phyloP scores from a whole-genome alignment of 805 yeast genomes.

The Schizosaccharomyces lindneri region DNA sequence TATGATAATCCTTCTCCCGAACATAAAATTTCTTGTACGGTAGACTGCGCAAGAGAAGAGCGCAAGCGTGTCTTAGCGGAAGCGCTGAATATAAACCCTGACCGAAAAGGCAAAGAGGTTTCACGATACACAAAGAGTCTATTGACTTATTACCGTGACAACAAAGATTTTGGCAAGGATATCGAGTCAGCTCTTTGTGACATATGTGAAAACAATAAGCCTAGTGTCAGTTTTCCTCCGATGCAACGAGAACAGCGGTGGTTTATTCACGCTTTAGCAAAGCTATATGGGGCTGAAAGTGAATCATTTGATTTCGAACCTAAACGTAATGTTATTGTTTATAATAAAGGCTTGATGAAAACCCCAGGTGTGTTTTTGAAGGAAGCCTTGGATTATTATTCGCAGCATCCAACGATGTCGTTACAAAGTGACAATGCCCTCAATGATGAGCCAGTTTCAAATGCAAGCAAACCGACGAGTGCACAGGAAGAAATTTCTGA shows the following conservation, averaged over 20 bases:
- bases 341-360: background rate
- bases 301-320: slow-evolving; percentile 74
- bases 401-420: background rate
- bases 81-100: slow-evolving; percentile 21
- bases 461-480: background rate
- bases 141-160: background rate
- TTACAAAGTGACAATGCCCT: background rate
- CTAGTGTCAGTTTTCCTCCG: slow-evolving; percentile 37
- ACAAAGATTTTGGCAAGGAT: slow-evolving; percentile 45
- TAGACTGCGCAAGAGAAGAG: slow-evolving; percentile 34
- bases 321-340: slow-evolving; percentile 38
- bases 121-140: background rate
- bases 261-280: slow-evolving; percentile 46
- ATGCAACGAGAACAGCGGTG: slow-evolving; percentile 46
- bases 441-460: background rate
- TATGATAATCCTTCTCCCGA: slow-evolving; percentile 15
- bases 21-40: slow-evolving; percentile 34
- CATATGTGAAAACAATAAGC: slow-evolving; percentile 8
- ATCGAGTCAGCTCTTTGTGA: slow-evolving; percentile 25
- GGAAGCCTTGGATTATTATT: background rate
- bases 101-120: background rate
- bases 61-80: slow-evolving; percentile 37
- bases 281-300: slow-evolving; percentile 29
- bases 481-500: background rate
- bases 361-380: background rate